phyloP scores from a whole-genome alignment of 129 eudicot species.

The Artemisia annua region DNA sequence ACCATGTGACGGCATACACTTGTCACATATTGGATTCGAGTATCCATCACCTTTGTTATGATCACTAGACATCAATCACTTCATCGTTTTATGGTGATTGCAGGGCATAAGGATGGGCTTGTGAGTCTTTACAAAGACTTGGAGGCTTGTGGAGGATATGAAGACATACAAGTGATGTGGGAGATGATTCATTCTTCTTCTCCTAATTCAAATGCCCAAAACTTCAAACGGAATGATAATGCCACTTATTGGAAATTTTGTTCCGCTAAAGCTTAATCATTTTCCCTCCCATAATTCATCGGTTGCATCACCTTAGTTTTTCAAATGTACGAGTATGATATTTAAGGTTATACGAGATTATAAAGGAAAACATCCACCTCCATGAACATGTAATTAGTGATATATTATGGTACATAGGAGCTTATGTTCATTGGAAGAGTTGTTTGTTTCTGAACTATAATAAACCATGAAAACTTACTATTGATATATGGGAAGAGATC shows the following conservation, averaged over 20 bases:
- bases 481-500: too few species aligned
- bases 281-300: constrained; percentile 1
- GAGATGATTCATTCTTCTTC: constrained; percentile 72
- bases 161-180: constrained; percentile 89
- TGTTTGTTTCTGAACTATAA: not conserved
- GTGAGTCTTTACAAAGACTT: constrained; percentile 69
- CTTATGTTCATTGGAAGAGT: not conserved
- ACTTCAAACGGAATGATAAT: constrained; percentile 21
- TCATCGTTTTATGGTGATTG: not conserved
- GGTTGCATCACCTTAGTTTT: not conserved
- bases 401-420: constrained; percentile 9
- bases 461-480: not conserved
- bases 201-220: constrained; percentile 22
- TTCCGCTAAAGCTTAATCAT: constrained; percentile 33
- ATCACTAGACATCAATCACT: not conserved
- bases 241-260: constrained; percentile 27
- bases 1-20: too few species aligned
- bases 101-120: constrained; percentile 51
- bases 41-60: too few species aligned
- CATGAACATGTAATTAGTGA: constrained; percentile 21
- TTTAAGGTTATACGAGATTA: constrained; percentile 5
- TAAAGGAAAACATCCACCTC: not conserved
- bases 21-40: too few species aligned
- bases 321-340: not conserved
- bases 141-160: constrained; percentile 75